A percentile compares a stretch with the other conserved stretches of the same genome.
Evolutionary conservation across 805 yeast species (phyloP).

Genomic region (Metschnikowia cubensis): DNA sequence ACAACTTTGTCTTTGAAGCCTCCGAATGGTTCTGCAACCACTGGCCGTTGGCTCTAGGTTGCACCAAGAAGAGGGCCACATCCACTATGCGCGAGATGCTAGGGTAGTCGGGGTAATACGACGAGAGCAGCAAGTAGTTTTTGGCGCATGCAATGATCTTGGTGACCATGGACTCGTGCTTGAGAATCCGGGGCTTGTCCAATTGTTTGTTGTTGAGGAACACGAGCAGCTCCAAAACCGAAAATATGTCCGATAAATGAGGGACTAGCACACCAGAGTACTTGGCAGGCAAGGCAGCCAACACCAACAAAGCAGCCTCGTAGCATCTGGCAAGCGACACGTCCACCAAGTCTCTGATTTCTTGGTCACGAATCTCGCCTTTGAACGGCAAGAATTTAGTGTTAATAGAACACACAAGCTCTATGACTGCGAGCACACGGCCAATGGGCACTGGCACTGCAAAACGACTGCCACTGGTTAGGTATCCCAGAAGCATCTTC

Average conservation of each 20-base stretch:
- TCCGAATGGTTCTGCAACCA: neutral
- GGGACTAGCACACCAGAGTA: slow-evolving; percentile 43
- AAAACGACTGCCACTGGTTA: slow-evolving; percentile 49
- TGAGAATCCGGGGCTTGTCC: slow-evolving; percentile 28
- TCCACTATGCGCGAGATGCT: slow-evolving; percentile 56
- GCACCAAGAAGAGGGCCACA: slow-evolving; percentile 42
- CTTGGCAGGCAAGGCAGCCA: slow-evolving; percentile 31
- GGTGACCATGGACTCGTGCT: slow-evolving; percentile 39
- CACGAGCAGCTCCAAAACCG: slow-evolving; percentile 53
- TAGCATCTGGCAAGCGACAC: slow-evolving; percentile 45
- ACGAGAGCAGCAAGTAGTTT: slow-evolving; percentile 29
- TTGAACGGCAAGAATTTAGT: slow-evolving; percentile 52
- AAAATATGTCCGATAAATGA: slow-evolving; percentile 46
- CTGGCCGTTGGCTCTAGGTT: slow-evolving; percentile 27
- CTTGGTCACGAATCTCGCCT: slow-evolving; percentile 55
- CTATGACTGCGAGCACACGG: slow-evolving; percentile 45
- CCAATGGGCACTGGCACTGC: slow-evolving; percentile 65
- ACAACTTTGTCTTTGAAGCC: slow-evolving; percentile 4
- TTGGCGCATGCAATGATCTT: slow-evolving; percentile 29
- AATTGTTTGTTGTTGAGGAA: slow-evolving; percentile 45
- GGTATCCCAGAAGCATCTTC: slow-evolving; percentile 36
- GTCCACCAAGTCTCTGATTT: slow-evolving; percentile 42
- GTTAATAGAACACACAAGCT: slow-evolving; percentile 53
- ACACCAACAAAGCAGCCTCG: slow-evolving; percentile 39
- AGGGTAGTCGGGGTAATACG: slow-evolving; percentile 46